phyloP scores from a whole-genome alignment of 495 filamentous ascomycete genomes.

The Barbatosphaeria neglecta region DNA sequence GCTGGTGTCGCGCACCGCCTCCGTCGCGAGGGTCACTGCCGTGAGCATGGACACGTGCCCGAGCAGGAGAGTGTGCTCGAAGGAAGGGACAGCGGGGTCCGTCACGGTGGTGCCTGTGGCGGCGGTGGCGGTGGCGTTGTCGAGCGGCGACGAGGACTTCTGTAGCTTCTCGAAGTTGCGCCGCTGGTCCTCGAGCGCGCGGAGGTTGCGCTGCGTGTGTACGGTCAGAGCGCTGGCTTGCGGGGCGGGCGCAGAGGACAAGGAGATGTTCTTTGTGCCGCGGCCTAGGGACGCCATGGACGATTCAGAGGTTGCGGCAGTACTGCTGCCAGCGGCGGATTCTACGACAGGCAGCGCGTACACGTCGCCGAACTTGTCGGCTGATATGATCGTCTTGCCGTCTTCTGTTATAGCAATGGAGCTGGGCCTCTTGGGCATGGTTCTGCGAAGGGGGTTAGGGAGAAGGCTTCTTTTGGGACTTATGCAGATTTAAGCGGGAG shows the following conservation, averaged over 20 bases:
- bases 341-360: conserved; percentile 72
- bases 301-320: not conserved
- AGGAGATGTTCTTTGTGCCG: not conserved
- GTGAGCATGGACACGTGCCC: conserved; percentile 94
- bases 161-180: conserved; percentile 33
- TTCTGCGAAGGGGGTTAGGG: conserved; percentile 29
- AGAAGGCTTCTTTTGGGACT: too few relatives aligned
- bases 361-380: conserved; percentile 94
- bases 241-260: conserved; percentile 2
- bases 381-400: conserved; percentile 58
- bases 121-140: too few relatives aligned
- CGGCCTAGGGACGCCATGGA: not conserved
- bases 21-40: conserved; percentile 45
- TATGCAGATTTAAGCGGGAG: too few relatives aligned
- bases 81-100: conserved; percentile 24
- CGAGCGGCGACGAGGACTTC: conserved; percentile 23
- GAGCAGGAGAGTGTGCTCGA: conserved; percentile 64
- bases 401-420: conserved; percentile 58
- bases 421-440: conserved; percentile 82
- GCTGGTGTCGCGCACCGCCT: not conserved
- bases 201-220: conserved; percentile 69
- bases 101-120: too few relatives aligned
- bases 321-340: not conserved
- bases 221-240: conserved; percentile 66
- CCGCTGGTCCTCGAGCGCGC: conserved; percentile 61